Conservation (phyloP, 306 rosid genomes). For the Boehmeria nivea region DNA sequence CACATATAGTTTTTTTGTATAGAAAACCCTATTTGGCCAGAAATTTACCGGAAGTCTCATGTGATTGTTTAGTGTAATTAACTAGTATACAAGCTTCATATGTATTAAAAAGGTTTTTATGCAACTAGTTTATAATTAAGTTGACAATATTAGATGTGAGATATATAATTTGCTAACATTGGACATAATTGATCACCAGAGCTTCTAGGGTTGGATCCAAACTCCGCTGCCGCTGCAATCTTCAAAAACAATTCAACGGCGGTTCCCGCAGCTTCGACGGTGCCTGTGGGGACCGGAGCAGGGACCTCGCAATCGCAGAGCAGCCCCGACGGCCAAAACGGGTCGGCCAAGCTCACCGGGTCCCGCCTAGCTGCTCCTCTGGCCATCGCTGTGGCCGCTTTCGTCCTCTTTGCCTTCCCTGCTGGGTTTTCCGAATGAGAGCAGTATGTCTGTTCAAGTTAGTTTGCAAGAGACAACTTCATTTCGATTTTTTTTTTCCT, state of each 20-base stretch:
- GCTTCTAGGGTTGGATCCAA: conserved; percentile 59
- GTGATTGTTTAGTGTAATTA: too few relatives aligned
- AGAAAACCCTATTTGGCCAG: too few relatives aligned
- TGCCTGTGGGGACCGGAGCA: conserved; percentile 2
- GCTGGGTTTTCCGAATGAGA: not conserved
- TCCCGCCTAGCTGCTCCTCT: conserved; percentile 18
- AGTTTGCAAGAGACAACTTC: too few relatives aligned
- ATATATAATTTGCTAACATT: too few relatives aligned
- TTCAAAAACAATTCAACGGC: conserved; percentile 38
- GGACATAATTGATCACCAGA: conserved; percentile 25
- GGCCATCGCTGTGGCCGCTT: conserved; percentile 32
- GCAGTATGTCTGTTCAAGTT: too few relatives aligned
- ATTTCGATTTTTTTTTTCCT: too few relatives aligned
- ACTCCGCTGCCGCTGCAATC: conserved; percentile 72
- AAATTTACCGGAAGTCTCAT: too few relatives aligned
- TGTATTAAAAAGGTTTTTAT: too few relatives aligned
- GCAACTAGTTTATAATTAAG: too few relatives aligned
- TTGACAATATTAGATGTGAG: too few relatives aligned
- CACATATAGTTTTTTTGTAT: too few relatives aligned
- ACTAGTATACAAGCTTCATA: too few relatives aligned
- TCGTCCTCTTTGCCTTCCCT: conserved; percentile 26
- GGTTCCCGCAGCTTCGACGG: not conserved
- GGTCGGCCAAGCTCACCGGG: conserved; percentile 7
- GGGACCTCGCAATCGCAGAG: not conserved
- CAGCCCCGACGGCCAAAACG: not conserved